These are phyloP conservation scores for Penicillium sp. DNA, from an alignment of 2,329 filamentous ascomycete genomes.

Conservation along the genomic window DNA sequence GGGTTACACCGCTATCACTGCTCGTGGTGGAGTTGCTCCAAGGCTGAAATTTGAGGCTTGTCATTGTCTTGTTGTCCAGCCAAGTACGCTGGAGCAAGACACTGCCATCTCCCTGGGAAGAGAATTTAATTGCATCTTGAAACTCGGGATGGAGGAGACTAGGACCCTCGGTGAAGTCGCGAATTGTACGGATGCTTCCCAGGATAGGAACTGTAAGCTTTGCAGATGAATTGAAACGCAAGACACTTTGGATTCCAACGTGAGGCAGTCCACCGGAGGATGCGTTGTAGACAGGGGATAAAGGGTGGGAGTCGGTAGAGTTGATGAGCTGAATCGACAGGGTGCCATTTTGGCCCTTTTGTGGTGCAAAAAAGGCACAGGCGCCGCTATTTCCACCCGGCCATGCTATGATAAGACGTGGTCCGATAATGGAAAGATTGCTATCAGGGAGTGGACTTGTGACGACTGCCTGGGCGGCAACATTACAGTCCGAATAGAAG, in stretches of 20 bases:
- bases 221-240: constrained; percentile 64
- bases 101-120: constrained; percentile 48
- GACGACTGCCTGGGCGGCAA: constrained; percentile 63
- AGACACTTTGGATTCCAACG: constrained; percentile 58
- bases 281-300: constrained; percentile 49
- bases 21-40: constrained; percentile 31
- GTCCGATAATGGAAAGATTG: constrained; percentile 59
- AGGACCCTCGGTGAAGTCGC: constrained; percentile 65
- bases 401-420: constrained; percentile 67
- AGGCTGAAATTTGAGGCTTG: constrained; percentile 56
- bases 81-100: constrained; percentile 59
- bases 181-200: constrained; percentile 66
- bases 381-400: constrained; percentile 68
- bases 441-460: constrained; percentile 61
- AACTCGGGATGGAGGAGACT: constrained; percentile 57
- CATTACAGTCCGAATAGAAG: constrained; percentile 68
- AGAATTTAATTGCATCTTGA: constrained; percentile 58
- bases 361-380: constrained; percentile 60
- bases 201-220: constrained; percentile 61
- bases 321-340: constrained; percentile 60
- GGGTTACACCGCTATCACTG: constrained; percentile 32
- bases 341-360: constrained; percentile 57
- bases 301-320: constrained; percentile 49
- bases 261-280: constrained; percentile 36
- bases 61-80: constrained; percentile 66